phyloP scores from a whole-genome alignment of 768 basidiomycete species.

The Psilocybe tampanensis region DNA sequence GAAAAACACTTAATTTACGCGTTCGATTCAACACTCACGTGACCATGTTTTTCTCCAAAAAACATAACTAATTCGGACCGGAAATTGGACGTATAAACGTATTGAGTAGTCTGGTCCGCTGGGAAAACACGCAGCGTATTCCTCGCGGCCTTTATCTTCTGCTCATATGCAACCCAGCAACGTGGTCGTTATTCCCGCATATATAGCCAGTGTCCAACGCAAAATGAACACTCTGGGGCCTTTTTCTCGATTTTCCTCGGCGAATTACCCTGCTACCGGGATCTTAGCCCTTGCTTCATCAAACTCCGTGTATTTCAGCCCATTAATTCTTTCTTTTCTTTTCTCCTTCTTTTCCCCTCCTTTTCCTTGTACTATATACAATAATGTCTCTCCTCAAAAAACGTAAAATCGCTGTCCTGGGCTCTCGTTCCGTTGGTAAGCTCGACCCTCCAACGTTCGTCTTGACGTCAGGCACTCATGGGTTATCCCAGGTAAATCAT shows the following conservation, averaged over 20 bases:
- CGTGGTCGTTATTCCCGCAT: neutral
- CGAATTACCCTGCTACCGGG: neutral
- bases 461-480: slow-evolving; percentile 17
- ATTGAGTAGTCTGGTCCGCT: neutral
- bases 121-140: neutral
- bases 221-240: slow-evolving; percentile 8
- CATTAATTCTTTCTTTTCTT: neutral
- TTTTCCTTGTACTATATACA: neutral
- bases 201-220: neutral
- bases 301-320: slow-evolving; percentile 7
- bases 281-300: neutral
- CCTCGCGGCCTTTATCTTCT: slow-evolving; percentile 5
- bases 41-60: slow-evolving; percentile 6
- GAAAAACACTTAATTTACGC: slow-evolving; percentile 31
- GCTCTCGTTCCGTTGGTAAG: slow-evolving; percentile 84
- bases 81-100: slow-evolving; percentile 17
- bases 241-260: slow-evolving; percentile 3
- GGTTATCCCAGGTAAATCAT: slow-evolving; percentile 77
- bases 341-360: neutral
- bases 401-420: slow-evolving; percentile 84
- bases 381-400: slow-evolving; percentile 46
- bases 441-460: slow-evolving; percentile 17
- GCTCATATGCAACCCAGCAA: neutral
- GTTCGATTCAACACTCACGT: slow-evolving; percentile 22
- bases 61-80: neutral